Percentiles rank a stretch among this genome's conserved stretches.
Evolutionary conservation across 2,329 filamentous ascomycete species (phyloP).

Genomic region (Stachybotrys elegans): DNA sequence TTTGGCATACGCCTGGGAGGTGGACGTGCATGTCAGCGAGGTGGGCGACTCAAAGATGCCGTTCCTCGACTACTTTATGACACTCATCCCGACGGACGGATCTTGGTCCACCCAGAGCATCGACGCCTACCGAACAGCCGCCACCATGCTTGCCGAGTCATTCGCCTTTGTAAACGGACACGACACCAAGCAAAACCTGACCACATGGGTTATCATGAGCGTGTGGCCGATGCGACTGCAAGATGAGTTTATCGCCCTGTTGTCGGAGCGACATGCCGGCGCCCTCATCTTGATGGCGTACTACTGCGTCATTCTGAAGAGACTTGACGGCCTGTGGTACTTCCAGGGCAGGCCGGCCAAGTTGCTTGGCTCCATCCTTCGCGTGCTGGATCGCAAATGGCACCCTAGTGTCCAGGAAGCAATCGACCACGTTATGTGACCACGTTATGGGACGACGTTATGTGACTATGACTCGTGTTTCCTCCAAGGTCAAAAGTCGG

Average conservation of each 20-base stretch:
- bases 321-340: slow-evolving; percentile 6
- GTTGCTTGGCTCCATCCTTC: background rate
- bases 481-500: no score
- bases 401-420: background rate
- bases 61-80: background rate
- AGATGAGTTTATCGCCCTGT: slow-evolving; percentile 4
- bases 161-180: slow-evolving; percentile 1
- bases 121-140: background rate
- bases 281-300: slow-evolving; percentile 7
- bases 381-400: background rate
- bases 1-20: slow-evolving; percentile 6
- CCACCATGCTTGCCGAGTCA: background rate
- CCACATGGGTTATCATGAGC: slow-evolving; percentile 5
- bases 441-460: no score
- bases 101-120: background rate
- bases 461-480: no score
- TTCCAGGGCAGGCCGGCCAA: background rate
- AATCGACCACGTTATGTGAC: background rate
- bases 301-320: slow-evolving; percentile 9
- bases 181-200: background rate
- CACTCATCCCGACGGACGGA: background rate
- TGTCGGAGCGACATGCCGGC: slow-evolving; percentile 4
- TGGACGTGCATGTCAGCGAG: background rate
- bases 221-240: slow-evolving; percentile 6
- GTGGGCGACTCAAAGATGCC: background rate